These are phyloP conservation scores for baker's yeast (Saccharomyces cerevisiae) DNA, from an alignment of 805 yeast species.

Conservation along the genomic window DNA sequence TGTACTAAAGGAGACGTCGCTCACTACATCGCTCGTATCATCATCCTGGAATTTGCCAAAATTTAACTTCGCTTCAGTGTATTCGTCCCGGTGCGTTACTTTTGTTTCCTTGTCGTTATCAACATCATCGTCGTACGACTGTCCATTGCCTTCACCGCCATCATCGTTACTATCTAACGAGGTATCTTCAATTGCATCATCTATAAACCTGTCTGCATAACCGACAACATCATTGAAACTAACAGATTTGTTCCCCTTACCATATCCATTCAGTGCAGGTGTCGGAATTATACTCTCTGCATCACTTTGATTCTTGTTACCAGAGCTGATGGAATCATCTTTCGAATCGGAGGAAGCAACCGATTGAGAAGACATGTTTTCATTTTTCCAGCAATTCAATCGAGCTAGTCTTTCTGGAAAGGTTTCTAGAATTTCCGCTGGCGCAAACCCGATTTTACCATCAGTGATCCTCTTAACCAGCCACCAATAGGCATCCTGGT, in stretches of 20 bases:
- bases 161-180: slow-evolving; percentile 7
- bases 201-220: slow-evolving; percentile 27
- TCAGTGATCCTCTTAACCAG: slow-evolving; percentile 53
- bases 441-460: slow-evolving; percentile 84
- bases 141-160: slow-evolving; percentile 13
- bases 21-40: slow-evolving; percentile 26
- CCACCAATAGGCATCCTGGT: slow-evolving; percentile 97
- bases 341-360: slow-evolving; percentile 3
- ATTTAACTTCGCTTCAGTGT: slow-evolving; percentile 32
- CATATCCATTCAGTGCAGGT: slow-evolving; percentile 7
- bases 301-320: slow-evolving; percentile 3
- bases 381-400: slow-evolving; percentile 86
- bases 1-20: slow-evolving; percentile 29
- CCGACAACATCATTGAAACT: slow-evolving; percentile 29
- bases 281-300: slow-evolving; percentile 1
- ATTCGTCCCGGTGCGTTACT: slow-evolving; percentile 25
- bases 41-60: slow-evolving; percentile 16
- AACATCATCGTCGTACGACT: slow-evolving; percentile 20
- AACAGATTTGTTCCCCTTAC: slow-evolving; percentile 25
- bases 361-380: slow-evolving; percentile 37
- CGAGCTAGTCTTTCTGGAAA: slow-evolving; percentile 87
- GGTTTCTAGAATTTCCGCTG: slow-evolving; percentile 91
- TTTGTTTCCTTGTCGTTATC: slow-evolving; percentile 12
- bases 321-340: slow-evolving; percentile 6
- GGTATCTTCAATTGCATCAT: slow-evolving; percentile 13